phyloP scores from a whole-genome alignment of 2,329 filamentous ascomycete species.

The Dissoconium aciculare region DNA sequence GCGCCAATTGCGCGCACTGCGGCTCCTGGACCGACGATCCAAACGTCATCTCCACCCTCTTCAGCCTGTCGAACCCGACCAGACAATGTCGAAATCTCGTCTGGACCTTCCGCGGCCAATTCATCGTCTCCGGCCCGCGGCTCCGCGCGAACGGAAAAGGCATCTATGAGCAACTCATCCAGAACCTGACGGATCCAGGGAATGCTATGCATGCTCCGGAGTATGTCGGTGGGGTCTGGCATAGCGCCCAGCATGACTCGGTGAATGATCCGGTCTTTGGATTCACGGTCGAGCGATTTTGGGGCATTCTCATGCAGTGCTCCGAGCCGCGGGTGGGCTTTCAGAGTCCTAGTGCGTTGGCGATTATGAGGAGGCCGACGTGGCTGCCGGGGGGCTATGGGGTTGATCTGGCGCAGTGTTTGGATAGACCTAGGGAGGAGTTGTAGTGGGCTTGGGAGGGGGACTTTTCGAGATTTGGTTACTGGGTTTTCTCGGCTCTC shows the following conservation, averaged over 20 bases:
- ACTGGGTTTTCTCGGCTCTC: too few relatives aligned
- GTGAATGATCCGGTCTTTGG: slow-evolving; percentile 23
- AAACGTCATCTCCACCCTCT: slow-evolving; percentile 26
- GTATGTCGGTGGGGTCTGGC: slow-evolving; percentile 6
- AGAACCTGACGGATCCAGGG: slow-evolving; percentile 15
- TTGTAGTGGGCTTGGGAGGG: too few relatives aligned
- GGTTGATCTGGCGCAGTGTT: too few relatives aligned
- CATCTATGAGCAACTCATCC: slow-evolving; percentile 23
- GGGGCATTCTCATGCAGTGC: slow-evolving; percentile 25
- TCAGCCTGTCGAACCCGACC: slow-evolving; percentile 14
- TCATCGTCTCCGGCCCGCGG: slow-evolving; percentile 31
- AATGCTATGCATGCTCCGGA: slow-evolving; percentile 17
- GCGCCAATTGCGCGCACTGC: slow-evolving; percentile 26
- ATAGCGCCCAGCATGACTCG: slow-evolving; percentile 13
- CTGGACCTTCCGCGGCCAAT: slow-evolving; percentile 35
- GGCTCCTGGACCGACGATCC: slow-evolving; percentile 31
- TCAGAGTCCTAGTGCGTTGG: too few relatives aligned
- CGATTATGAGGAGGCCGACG: too few relatives aligned
- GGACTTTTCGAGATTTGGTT: too few relatives aligned
- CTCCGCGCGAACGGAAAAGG: slow-evolving; percentile 25
- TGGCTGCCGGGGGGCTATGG: too few relatives aligned
- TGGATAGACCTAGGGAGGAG: too few relatives aligned
- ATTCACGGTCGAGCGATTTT: slow-evolving; percentile 26
- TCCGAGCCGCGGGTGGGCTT: slow-evolving; percentile 13
- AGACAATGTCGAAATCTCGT: slow-evolving; percentile 15